Evolutionary conservation across 2,329 filamentous ascomycete genomes (phyloP).

Genomic region (Westerdykella sp.): DNA sequence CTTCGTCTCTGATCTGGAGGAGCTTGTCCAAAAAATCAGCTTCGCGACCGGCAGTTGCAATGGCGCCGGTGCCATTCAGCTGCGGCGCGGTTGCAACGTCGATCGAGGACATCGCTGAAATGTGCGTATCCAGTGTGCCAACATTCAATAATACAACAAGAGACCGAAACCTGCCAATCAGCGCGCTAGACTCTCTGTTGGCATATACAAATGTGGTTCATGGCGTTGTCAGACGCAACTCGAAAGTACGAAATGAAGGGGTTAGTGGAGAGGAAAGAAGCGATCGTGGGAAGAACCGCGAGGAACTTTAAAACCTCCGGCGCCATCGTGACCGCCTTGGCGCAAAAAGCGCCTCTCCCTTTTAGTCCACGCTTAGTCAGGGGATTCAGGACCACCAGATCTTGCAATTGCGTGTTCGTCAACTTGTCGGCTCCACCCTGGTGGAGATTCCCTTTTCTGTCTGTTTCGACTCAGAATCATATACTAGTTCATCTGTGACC

Average conservation of each 20-base stretch:
- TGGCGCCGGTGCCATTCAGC: conserved; percentile 31
- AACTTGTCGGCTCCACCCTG: too few relatives aligned
- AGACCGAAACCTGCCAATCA: conserved; percentile 11
- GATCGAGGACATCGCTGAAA: conserved; percentile 26
- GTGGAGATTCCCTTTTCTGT: not conserved
- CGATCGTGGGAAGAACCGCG: not conserved
- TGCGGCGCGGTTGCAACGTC: conserved; percentile 17
- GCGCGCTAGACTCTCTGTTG: conserved; percentile 12
- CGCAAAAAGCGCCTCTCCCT: not conserved
- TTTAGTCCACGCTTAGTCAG: not conserved
- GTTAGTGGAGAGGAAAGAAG: conserved; percentile 7
- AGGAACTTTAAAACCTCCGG: too few relatives aligned
- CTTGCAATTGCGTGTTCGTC: too few relatives aligned
- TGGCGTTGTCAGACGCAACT: conserved; percentile 11
- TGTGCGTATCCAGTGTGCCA: not conserved
- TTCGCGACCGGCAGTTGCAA: conserved; percentile 37
- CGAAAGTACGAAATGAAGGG: conserved; percentile 15
- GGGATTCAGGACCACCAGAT: too few relatives aligned
- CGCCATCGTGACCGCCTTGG: not conserved
- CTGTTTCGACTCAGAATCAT: not conserved
- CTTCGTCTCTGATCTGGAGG: conserved; percentile 69
- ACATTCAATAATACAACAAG: conserved; percentile 7
- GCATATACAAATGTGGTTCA: conserved; percentile 22
- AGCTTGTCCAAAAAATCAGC: conserved; percentile 65
- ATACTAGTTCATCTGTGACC: not conserved